Base-by-base conservation (phyloP, 2,329 filamentous ascomycete genomes). In the Plenodomus lindquistii region DNA sequence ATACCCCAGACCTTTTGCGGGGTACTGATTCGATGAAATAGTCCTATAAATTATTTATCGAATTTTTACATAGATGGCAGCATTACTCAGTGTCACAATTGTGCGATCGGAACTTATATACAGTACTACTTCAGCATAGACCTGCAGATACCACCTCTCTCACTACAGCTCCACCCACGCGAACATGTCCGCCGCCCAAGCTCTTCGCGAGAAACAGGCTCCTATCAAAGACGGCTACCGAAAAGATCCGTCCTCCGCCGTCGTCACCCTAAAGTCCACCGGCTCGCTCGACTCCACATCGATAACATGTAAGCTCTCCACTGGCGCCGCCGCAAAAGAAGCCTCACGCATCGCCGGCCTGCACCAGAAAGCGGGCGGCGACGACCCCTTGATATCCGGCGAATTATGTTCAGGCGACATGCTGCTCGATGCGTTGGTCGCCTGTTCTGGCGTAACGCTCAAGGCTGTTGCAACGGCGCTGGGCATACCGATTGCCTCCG, bases 371-470 rank as follows among this genome's bases (percentile, higher is more conserved):
- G 77, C 77, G 2, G 77, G 77, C 31, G 77, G 77, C 34, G 68
- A 71, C 11, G 66, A 72, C 29, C 69, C 72, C 9, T 50, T 61
- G 2, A 71, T 80, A 41, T 76, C 73, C 1, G 77, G 77, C 46
- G 76, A 79, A 53, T 68, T 79, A 2, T 80, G 77, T 67, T 75
- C 71, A 0, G 77, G 77, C 11, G 77, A 79, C 55, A 77, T 79
- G 76, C 67, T 80, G 11, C 72, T 79, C 11, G 77, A 79, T 47
- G 76, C 76, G 0, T 68, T 79, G 2, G 77, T 80, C 4, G 77
- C 77, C 3, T 79, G 77, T 60, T 74, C 77, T 1, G 77, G 77
- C 19, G 77, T 79, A 3, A 79, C 77, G n/a, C 66, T 80, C 20
- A 78, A 78, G 54, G 77, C 77, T 9, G 77, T 80, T 1, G 75